phyloP scores from a whole-genome alignment of 768 basidiomycete genomes.

The Termitomyces sp. region DNA sequence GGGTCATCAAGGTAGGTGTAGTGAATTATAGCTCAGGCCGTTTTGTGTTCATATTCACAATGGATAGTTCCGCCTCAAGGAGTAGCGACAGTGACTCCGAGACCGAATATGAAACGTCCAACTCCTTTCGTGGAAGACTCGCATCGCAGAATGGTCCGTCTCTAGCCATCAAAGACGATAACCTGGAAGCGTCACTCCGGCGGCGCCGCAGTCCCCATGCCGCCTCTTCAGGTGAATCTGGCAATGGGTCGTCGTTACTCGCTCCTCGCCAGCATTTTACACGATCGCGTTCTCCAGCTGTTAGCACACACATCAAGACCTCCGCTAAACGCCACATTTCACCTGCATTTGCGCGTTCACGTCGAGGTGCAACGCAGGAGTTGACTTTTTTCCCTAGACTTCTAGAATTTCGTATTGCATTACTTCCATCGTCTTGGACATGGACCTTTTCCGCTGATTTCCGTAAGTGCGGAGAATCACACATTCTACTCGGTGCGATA shows the following conservation, averaged over 20 bases:
- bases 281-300: constrained; percentile 66
- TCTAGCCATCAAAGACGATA: constrained; percentile 16
- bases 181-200: constrained; percentile 22
- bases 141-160: constrained; percentile 23
- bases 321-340: constrained; percentile 26
- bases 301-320: constrained; percentile 30
- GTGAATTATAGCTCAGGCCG: neutral
- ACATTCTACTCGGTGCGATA: constrained; percentile 58
- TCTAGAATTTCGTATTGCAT: constrained; percentile 35
- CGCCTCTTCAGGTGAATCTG: constrained; percentile 35
- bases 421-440: constrained; percentile 33
- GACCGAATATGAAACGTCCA: constrained; percentile 43
- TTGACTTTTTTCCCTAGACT: constrained; percentile 41
- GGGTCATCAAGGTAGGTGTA: constrained; percentile 70
- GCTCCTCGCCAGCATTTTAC: constrained; percentile 48
- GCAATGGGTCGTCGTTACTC: constrained; percentile 22
- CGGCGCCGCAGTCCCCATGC: constrained; percentile 24
- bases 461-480: constrained; percentile 57
- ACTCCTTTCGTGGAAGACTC: constrained; percentile 37
- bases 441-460: constrained; percentile 55
- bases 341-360: constrained; percentile 37
- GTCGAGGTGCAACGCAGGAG: constrained; percentile 23
- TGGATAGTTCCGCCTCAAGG: constrained; percentile 42
- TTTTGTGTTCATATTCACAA: neutral
- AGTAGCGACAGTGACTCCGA: constrained; percentile 51